A percentile compares a stretch with the other conserved stretches of the same genome.
Conservation (phyloP, 208 protist genomes). For the Leishmania amazonensis region DNA sequence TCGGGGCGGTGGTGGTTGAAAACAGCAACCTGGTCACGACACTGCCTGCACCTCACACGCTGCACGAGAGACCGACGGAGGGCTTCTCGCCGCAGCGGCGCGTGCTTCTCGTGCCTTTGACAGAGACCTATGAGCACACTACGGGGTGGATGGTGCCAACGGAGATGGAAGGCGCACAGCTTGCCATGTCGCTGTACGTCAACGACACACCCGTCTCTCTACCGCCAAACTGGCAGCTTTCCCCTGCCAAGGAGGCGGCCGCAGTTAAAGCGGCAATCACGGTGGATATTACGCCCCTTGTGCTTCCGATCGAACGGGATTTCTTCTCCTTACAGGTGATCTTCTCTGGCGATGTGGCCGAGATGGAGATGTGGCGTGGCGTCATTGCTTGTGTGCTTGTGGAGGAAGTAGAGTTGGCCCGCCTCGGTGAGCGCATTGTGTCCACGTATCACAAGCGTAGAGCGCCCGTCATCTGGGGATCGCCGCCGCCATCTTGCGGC, state of each 20-base stretch:
- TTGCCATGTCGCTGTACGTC: slow-evolving; percentile 74
- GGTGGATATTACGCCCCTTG: slow-evolving; percentile 65
- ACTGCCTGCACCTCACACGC: slow-evolving; percentile 51
- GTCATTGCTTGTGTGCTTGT: slow-evolving; percentile 74
- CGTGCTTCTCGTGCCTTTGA: slow-evolving; percentile 75
- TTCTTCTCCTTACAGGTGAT: slow-evolving; percentile 57
- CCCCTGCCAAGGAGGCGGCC: slow-evolving; percentile 57
- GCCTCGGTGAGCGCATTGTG: slow-evolving; percentile 45
- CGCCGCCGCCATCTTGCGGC: background rate
- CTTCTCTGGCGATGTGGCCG: slow-evolving; percentile 52
- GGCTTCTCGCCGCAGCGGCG: slow-evolving; percentile 55
- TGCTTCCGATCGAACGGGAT: slow-evolving; percentile 28
- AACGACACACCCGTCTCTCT: slow-evolving; percentile 49
- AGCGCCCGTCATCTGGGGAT: background rate
- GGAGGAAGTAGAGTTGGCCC: slow-evolving; percentile 41
- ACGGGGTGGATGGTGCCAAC: slow-evolving; percentile 77
- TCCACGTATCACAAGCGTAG: slow-evolving; percentile 34
- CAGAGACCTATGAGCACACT: slow-evolving; percentile 50
- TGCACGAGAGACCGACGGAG: slow-evolving; percentile 37
- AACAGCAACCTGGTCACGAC: slow-evolving; percentile 53
- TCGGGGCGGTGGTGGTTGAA: slow-evolving; percentile 75
- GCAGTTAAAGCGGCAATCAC: slow-evolving; percentile 63
- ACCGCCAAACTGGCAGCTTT: slow-evolving; percentile 57
- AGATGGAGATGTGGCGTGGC: slow-evolving; percentile 70
- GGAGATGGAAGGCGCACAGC: slow-evolving; percentile 42